Base-by-base conservation (phyloP, 2,329 filamentous ascomycete genomes). In the Ophiostoma sp. region DNA sequence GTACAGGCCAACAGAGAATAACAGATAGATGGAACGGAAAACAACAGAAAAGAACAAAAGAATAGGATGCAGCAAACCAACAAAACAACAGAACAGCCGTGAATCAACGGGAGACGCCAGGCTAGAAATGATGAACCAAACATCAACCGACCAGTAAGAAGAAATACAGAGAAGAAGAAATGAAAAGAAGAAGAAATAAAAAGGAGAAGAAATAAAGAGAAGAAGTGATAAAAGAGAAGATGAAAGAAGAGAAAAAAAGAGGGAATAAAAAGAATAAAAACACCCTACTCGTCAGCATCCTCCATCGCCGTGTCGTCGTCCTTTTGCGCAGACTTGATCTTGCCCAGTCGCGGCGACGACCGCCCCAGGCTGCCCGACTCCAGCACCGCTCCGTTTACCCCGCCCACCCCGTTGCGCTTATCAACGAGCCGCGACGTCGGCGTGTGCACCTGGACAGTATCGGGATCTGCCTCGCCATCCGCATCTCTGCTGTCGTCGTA, bases 391-490 rank as follows among this genome's bases (percentile, higher is more conserved):
- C 68, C 60, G 44, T 70, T 71, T 35, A 70, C 10, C 60, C 72
- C 70, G 73, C 71, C 71, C 36, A 70, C 10, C 65, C 72, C 70
- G 73, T 72, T 70, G 67, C 71, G 73, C 71, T 77, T 78, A 23
- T 75, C 75, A 35, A 39, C 67, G 20, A 75, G 77, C 68, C 77
- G 76, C n/a, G 75, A 73, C 67, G 79, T 79, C 8, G 77, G 75
- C 67, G 79, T 79, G 68, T 77, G 76, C 64, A 81, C 79, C 70
- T 81, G 78, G 65, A 77, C 80, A 67, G 60, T 33, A 27, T 62
- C 44, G 5, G 65, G 35, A 23, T 67, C 64, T 1, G 35, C 64
- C 72, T 73, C 67, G 64, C 48, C 15, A 69, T 76, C 20, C 75
- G 74, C 68, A 77, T 78, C 71, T 20, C 15, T 65, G 20, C 62